Evolutionary conservation across 345 rosid genomes (phyloP).

Genomic region (Salix exigua): DNA sequence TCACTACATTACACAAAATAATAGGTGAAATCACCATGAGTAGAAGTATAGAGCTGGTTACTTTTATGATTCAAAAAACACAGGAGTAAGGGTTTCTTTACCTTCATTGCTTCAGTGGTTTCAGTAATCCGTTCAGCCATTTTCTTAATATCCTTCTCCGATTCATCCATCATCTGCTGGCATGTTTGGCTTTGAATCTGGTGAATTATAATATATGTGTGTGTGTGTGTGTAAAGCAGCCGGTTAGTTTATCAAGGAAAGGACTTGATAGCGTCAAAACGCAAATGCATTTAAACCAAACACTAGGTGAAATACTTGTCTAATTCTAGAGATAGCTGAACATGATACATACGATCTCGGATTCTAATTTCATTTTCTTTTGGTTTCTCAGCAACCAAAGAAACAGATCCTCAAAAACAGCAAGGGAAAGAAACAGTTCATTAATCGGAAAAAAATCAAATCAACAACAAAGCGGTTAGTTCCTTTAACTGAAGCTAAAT

Average conservation of each 20-base stretch:
- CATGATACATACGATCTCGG: neutral
- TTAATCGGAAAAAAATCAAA: no score
- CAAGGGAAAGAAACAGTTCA: no score
- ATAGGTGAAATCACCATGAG: neutral
- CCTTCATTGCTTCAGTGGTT: constrained; percentile 46
- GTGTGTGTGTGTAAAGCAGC: no score
- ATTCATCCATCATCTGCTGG: constrained; percentile 45
- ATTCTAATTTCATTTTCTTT: neutral
- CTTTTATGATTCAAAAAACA: neutral
- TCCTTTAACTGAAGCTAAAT: no score
- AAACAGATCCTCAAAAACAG: no score
- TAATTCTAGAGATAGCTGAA: neutral
- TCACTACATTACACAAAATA: neutral
- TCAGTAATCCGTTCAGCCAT: constrained; percentile 36
- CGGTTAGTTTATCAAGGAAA: neutral
- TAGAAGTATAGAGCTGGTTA: neutral
- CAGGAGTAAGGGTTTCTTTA: neutral
- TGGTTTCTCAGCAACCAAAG: neutral
- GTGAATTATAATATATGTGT: neutral
- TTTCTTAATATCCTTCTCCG: constrained; percentile 48
- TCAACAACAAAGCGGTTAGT: no score
- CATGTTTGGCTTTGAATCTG: constrained; percentile 47
- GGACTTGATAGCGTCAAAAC: neutral
- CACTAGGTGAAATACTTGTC: neutral
- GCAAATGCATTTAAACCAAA: no score